Conservation (phyloP, 2,329 filamentous ascomycete genomes). For the Leptodontidium sp. region DNA sequence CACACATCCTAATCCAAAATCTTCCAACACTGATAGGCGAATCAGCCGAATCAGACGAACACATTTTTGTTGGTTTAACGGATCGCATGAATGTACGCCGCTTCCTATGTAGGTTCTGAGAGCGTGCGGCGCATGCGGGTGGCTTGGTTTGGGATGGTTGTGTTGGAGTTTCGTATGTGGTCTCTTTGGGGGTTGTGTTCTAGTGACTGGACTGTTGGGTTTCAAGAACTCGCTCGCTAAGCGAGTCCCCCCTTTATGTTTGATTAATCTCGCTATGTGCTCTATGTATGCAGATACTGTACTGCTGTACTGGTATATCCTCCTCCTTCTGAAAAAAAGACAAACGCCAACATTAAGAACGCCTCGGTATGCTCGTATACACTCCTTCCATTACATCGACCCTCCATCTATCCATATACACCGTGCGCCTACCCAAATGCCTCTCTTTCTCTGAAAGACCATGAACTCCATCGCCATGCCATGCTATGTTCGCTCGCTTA, state of each 20-base stretch:
- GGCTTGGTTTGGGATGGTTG: neutral
- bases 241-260: neutral
- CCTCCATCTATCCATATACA: neutral
- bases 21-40: neutral
- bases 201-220: neutral
- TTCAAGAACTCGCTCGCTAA: neutral
- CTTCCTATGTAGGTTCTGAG: neutral
- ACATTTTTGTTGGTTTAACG: neutral
- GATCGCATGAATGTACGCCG: neutral
- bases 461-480: conserved; percentile 15
- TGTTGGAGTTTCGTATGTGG: conserved; percentile 5
- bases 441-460: neutral
- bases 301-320: neutral
- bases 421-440: too few species aligned
- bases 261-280: neutral
- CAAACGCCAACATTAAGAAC: neutral
- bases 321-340: neutral
- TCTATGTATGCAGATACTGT: too few species aligned
- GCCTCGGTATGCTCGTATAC: neutral
- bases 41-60: neutral
- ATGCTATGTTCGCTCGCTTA: too few species aligned
- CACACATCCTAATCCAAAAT: neutral
- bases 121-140: neutral
- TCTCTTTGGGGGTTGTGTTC: neutral
- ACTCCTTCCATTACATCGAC: neutral